Evolutionary conservation across 805 yeast species (phyloP).

Genomic region (Candida sithepensis): DNA sequence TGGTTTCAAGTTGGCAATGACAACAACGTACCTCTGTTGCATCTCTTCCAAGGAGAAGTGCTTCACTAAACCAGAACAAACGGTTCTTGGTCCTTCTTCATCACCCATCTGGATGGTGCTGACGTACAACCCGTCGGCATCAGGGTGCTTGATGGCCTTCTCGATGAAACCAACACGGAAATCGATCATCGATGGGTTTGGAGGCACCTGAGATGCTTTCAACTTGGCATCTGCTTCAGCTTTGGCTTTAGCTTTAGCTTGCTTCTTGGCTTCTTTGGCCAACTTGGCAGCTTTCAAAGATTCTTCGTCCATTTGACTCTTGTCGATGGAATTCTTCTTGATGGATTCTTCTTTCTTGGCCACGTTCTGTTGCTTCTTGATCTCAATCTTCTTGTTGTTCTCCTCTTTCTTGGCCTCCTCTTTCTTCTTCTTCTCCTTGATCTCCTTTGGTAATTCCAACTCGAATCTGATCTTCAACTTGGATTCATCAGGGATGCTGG

Average conservation of each 20-base stretch:
- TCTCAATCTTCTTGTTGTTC: slow-evolving; percentile 14
- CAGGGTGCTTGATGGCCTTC: slow-evolving; percentile 95
- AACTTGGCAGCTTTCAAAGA: slow-evolving; percentile 29
- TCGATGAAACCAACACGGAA: slow-evolving; percentile 95
- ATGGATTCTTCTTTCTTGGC: slow-evolving; percentile 9
- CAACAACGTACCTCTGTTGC: slow-evolving; percentile 90
- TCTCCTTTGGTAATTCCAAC: slow-evolving; percentile 60
- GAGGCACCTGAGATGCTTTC: slow-evolving; percentile 55
- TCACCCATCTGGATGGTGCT: slow-evolving; percentile 97
- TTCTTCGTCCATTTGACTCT: slow-evolving; percentile 27
- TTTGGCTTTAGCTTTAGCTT: slow-evolving; percentile 53
- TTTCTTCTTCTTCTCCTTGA: slow-evolving; percentile 35
- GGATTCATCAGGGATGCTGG: slow-evolving; percentile 46
- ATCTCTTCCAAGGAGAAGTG: slow-evolving; percentile 86
- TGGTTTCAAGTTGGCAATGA: slow-evolving; percentile 95
- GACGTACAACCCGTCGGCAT: slow-evolving; percentile 94
- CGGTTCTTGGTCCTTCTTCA: slow-evolving; percentile 95
- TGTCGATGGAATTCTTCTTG: slow-evolving; percentile 2
- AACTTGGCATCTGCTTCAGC: slow-evolving; percentile 53
- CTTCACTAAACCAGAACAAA: slow-evolving; percentile 94
- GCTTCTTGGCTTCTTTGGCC: slow-evolving; percentile 38
- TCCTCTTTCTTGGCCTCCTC: slow-evolving; percentile 22
- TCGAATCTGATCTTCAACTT: slow-evolving; percentile 55
- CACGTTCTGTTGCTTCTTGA: slow-evolving; percentile 6
- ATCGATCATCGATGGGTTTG: slow-evolving; percentile 82